Evolutionary conservation across 371 early-diverging fungal genomes (phyloP), one percentile per base, ranked within the genome.

Genomic region (Mortierella sp.): DNA sequence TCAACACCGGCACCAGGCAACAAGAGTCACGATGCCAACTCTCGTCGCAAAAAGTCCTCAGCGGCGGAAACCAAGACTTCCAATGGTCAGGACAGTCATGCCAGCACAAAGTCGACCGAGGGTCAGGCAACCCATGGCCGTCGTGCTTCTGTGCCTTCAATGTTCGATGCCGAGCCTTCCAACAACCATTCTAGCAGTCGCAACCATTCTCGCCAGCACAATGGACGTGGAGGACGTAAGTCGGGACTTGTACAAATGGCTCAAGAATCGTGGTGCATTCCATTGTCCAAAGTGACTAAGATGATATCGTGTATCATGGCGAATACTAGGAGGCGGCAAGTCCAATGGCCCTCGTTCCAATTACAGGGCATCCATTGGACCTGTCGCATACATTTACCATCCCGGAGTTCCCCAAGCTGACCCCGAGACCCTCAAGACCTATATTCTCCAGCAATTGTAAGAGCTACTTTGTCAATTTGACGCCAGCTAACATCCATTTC

Each of bases 391-490:
- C 25, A 31, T 68, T 28, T 76, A 54, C 49, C 67, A 68, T 31
- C 63, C 61, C 2, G 55, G 54, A 14, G 52, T 70, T 12, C 57
- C 64, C n/a, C 40, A 44, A 14, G 67, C 71, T 2, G 86, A 88
- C 64, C 73, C 80, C 14, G 88, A 85, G n/a, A 82, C 84, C 1
- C 79, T 88, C 64, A 86, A 85, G 79, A 54, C 67, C 13, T 85
- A 85, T 46, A 83, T 88, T 60, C 77, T 86, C 58, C 88, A 85
- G 40, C 88, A 88, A 79, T 80, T 88, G 88, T 87, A 81, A 78
- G 80, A 10, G 10, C 34, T 34, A 4, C 34, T 34, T 34, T 34
- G 7, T 13, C 29, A 5, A 13, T 28, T 25, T n/a, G 10, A 34
- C 7, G 10, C 4, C 10, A 7, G 4, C 34, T 34, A 4, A 34